Evolutionary conservation across 352 stramenopile genomes (phyloP), one percentile per base, ranked within the genome.

Genomic region (Bremia lactucae): DNA sequence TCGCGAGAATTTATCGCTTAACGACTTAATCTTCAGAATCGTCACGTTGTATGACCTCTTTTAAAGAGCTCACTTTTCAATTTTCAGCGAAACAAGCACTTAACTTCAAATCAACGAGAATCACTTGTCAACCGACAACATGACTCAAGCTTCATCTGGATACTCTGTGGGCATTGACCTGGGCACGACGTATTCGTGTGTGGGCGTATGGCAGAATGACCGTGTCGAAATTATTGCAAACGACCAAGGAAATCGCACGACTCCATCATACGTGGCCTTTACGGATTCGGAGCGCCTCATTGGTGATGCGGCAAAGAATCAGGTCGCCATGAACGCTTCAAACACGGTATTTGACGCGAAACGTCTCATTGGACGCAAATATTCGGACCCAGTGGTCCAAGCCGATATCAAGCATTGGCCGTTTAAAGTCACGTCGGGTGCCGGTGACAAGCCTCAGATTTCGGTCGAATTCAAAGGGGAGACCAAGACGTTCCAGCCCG

Each of bases 311-410:
- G 91, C 91, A 24, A 97, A 97, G 68, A 95, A 88, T 44, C 86
- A 97, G 67, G 89, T 85, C 0, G 70, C 87, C 4, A 72, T 72
- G 35, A 98, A 98, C 73, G 89, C 94, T 5, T 68, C 68, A 16
- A 96, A 96, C 53, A 98, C 95, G 16, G 72, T 98, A 21, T 98
- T 97, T 72, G 93, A 98, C 65, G 91, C 95, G 14, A 98, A 98
- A 65, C 81, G 94, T 49, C 74, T 98, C 31, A 98, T 98, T 60
- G 95, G 95, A 34, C 72, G 91, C 26, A 93, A 91, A 40, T 98
- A 85, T 64, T 74, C 52, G n/a, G 95, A 98, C 63, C 25, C 71
- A 8, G 84, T 87, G 1, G 88, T 98, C 0, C 86, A 97, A 67
- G 74, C 74, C 36, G 78, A 92, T 43, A 58, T 56, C 4, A 58